Evolutionary conservation across 148 eudicot species (phyloP).

Genomic region (Pouteria glomerata): DNA sequence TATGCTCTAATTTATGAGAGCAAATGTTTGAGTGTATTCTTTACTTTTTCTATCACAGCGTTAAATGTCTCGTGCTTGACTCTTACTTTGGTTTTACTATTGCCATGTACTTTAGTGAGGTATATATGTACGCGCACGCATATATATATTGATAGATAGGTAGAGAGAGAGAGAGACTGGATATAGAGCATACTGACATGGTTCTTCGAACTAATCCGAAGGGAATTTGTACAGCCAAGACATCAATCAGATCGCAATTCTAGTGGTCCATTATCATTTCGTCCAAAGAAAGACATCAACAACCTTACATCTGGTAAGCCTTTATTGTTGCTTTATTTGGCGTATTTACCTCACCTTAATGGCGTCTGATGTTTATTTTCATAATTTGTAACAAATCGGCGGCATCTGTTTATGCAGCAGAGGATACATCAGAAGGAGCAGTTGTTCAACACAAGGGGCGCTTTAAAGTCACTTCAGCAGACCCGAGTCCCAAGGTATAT

Average conservation of each 20-base stretch:
- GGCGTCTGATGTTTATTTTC: too few relatives aligned
- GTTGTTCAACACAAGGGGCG: constrained; percentile 83
- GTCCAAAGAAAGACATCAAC: constrained; percentile 62
- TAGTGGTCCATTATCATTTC: constrained; percentile 73
- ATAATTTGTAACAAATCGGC: too few relatives aligned
- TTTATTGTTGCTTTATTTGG: background rate
- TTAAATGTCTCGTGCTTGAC: too few relatives aligned
- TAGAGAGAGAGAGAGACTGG: too few relatives aligned
- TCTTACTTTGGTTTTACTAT: too few relatives aligned
- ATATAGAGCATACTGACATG: constrained; percentile 5
- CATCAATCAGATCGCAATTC: constrained; percentile 46
- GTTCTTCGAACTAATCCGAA: constrained; percentile 9
- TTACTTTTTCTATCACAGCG: too few relatives aligned
- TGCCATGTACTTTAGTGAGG: too few relatives aligned
- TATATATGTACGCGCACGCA: too few relatives aligned
- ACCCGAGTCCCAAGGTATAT: constrained; percentile 60
- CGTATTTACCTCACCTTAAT: background rate
- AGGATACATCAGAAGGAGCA: constrained; percentile 79
- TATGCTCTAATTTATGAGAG: too few relatives aligned
- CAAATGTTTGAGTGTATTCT: too few relatives aligned
- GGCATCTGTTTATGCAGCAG: constrained; percentile 29
- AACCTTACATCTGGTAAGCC: constrained; percentile 41
- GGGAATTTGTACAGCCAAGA: constrained; percentile 47
- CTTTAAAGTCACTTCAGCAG: constrained; percentile 87
- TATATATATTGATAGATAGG: too few relatives aligned